Base-by-base conservation (phyloP, 768 basidiomycete genomes). In the Psilocybe subaeruginosa region DNA sequence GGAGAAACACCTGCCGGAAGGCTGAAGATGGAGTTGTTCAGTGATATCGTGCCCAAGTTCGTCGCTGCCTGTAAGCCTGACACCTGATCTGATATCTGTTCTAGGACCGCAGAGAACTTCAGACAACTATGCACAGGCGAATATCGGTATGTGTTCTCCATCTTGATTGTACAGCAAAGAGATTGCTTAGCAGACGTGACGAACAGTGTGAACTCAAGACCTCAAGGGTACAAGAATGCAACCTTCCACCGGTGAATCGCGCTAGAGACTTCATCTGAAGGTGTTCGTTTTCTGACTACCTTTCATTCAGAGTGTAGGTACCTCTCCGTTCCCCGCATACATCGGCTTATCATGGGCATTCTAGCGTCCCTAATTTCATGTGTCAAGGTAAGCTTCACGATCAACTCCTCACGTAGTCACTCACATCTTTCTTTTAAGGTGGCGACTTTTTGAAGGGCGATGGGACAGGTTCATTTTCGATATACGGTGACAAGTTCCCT, bases 41-140 rank as follows among this genome's bases (percentile, higher is more conserved):
- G 90, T 61, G 97, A 99, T 70, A 88, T 97, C 58, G 94, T 92
- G 1, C 97, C 97, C 55, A 97, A 95, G 95, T 97, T 52, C 60
- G 90, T 66, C 45, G 8, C 31, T 35, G 19, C 16, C 17, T 33
- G 23, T 9, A n/a, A 46, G 6, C 30, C 54, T 58, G 23, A 37
- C 16, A 27, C 47, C 17, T 23, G 52, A 29, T 30, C 55, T 68
- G 56, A 60, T 23, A n/a, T 49, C 37, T 12, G 51, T 37, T 54
- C 45, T 66, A 97, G 96, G 70, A 99, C 97, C 2, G 95, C 95
- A 7, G 97, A 99, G 77, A 99, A 99, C 79, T 99, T 99, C 70
- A 82, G 97, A 62, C 97, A 99, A 69, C 79, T 99, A 29, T 99
- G 97, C 71, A 98, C 96, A 2, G 97, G 97, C n/a, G 97, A 99